A percentile compares a stretch with the other conserved stretches of the same genome.
phyloP scores from a whole-genome alignment of 306 rosid genomes.

The Potentilla sterilis region DNA sequence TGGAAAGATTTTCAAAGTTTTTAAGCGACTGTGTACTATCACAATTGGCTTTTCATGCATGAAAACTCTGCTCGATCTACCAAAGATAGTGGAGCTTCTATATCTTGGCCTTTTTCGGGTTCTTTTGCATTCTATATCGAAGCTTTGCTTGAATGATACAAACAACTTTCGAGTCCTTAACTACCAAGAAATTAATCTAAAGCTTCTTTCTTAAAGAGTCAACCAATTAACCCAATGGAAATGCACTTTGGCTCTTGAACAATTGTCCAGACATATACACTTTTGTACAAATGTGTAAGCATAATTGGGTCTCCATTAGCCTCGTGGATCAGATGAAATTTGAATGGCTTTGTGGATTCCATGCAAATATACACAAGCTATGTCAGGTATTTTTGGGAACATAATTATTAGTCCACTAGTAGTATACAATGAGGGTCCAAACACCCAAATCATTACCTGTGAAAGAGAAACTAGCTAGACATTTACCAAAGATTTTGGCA shows the following conservation, averaged over 20 bases:
- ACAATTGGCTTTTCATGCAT: constrained; percentile 31
- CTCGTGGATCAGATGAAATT: constrained; percentile 35
- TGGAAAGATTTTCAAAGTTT: constrained; percentile 22
- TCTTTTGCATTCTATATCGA: constrained; percentile 17
- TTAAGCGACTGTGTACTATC: constrained; percentile 25
- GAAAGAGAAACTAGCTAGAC: neutral
- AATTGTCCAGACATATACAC: neutral
- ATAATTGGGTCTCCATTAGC: constrained; percentile 17
- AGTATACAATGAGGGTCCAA: neutral
- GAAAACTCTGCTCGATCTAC: constrained; percentile 25
- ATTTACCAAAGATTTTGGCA: neutral
- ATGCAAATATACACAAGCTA: constrained; percentile 11
- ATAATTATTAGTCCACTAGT: constrained; percentile 8
- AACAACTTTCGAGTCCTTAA: constrained; percentile 52
- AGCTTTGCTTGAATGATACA: constrained; percentile 21
- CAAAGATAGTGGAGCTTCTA: constrained; percentile 36
- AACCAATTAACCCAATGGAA: constrained; percentile 5
- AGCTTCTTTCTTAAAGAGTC: constrained; percentile 16
- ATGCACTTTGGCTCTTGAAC: constrained; percentile 14
- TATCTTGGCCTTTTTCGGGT: neutral
- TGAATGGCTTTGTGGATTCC: constrained; percentile 33
- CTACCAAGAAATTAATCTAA: constrained; percentile 42
- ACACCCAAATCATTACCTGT: neutral
- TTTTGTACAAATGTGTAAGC: constrained; percentile 13
- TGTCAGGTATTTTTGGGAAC: neutral